Base-by-base conservation (phyloP, 345 rosid species). In the Gossypium mustelinum region DNA sequence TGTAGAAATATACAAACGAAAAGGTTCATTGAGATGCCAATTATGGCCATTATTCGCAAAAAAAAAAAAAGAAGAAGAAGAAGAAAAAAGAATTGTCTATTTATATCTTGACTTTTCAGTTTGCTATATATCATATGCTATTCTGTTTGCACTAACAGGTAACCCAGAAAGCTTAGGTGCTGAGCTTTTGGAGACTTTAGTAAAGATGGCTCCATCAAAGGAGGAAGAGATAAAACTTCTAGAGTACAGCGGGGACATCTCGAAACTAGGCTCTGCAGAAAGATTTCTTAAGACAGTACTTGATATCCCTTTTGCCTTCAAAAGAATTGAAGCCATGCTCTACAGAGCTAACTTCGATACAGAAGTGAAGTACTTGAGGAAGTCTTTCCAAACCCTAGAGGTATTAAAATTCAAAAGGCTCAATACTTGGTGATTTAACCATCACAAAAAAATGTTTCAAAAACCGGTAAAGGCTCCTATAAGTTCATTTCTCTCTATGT, bases 181-280 rank as follows among this genome's bases (percentile, higher is more conserved):
- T 25, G 98, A 95, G 82, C 98, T 95, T 80, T 84, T 95, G 75
- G 99, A 95, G 83, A 95, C 96, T 55, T 84, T 93, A 72, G 97
- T 91, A 59, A 95, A 93, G 79, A 95, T 95, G 99, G 98, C 99
- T 78, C 99, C 98, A 27, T 93, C 99, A 3, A 95, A 91, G 81
- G 97, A 93, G 83, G 99, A 95, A 87, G 98, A 93, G 82, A 91
- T 93, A 71, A 95, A 90, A 82, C 99, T 93, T 29, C 83, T 90
- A 80, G 97, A 90, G 34, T 91, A 91, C 83, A 79, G 58, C 12
- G 94, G 96, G 29, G 98, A 91, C 59, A 62, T 82, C 73, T 83
- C 84, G 16, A 95, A 91, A 82, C 86, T 93, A 73, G 99, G 99
- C 24, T 84, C 98, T 72, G 96, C 99, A 44, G 99, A 95, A 79